phyloP scores from a whole-genome alignment of 2,329 filamentous ascomycete species.

The Conoideocrella luteorostrata region DNA sequence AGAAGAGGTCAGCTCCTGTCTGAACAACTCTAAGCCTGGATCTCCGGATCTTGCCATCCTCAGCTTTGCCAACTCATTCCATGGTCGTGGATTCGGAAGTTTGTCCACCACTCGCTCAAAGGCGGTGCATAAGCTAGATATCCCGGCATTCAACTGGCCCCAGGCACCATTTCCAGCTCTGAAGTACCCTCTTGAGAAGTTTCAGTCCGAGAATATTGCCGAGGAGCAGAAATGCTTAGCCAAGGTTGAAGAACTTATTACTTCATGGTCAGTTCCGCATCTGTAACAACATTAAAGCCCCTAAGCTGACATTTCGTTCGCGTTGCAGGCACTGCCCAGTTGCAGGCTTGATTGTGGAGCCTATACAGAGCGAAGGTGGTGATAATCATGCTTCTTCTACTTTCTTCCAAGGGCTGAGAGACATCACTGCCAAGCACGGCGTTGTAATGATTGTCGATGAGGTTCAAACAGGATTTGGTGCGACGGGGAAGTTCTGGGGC shows the following conservation, averaged over 20 bases:
- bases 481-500: conserved; percentile 92
- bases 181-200: conserved; percentile 80
- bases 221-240: conserved; percentile 72
- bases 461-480: conserved; percentile 88
- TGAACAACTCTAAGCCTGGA: conserved; percentile 75
- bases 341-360: conserved; percentile 78
- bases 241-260: conserved; percentile 77
- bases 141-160: conserved; percentile 92
- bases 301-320: no score
- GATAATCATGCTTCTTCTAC: conserved; percentile 86
- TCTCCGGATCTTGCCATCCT: conserved; percentile 74
- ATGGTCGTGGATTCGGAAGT: conserved; percentile 82
- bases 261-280: no score
- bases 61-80: conserved; percentile 83
- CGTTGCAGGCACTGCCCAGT: conserved; percentile 74
- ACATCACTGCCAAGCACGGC: conserved; percentile 68
- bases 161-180: conserved; percentile 79
- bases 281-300: no score
- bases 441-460: conserved; percentile 89
- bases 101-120: conserved; percentile 88
- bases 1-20: conserved; percentile 66
- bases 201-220: conserved; percentile 75
- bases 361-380: conserved; percentile 87
- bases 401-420: conserved; percentile 82
- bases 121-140: conserved; percentile 91